Evolutionary conservation across 2,329 filamentous ascomycete genomes (phyloP), one percentile per base, ranked within the genome.

Genomic region (Colletotrichum caudatum): DNA sequence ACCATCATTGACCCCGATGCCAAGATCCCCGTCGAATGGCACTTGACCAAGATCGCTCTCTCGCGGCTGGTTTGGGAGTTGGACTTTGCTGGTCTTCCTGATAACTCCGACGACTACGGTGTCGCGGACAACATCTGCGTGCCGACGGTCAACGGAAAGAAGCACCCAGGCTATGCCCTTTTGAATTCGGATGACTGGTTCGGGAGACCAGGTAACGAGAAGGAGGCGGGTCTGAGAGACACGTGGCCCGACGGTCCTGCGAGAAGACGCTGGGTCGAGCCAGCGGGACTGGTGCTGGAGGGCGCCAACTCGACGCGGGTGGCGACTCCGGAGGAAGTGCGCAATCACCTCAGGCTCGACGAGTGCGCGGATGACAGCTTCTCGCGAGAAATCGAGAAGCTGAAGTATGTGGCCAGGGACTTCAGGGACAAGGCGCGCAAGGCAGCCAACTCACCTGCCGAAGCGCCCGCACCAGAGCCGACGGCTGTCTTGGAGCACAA

Each of bases 371-470:
- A 64, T 29, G 18, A 39, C n/a, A 41, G 48, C 26, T 64, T 48
- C 33, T 54, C 61, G 18, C 61, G 61, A 29, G 46, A 63, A 26
- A 63, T 63, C 20, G 18, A 63, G 60, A 63, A 63, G 60, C 23
- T 63, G 35, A 63, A 63, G 33, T 46, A 63, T 29, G 46, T 63
- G 20, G 60, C 60, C n/a, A 63, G 60, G 46, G 50, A 5, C 14
- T 63, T 63, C n/a, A 39, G 60, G 33, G 60, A 63, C 60, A 63
- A 53, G 60, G 60, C 46, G 11, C 29, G 37, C 6, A 44, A 7
- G 60, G 46, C 48, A 14, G 35, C 60, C 4, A 53, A 48, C 29
- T 63, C 60, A 14, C 46, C 60, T 41, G 60, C 60, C 3, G 60
- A 63, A 48, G 48, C 48, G 44, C 60, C 48, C 11, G 60, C 60